phyloP scores from a whole-genome alignment of 129 eudicot species.

The Lactuca sativa region DNA sequence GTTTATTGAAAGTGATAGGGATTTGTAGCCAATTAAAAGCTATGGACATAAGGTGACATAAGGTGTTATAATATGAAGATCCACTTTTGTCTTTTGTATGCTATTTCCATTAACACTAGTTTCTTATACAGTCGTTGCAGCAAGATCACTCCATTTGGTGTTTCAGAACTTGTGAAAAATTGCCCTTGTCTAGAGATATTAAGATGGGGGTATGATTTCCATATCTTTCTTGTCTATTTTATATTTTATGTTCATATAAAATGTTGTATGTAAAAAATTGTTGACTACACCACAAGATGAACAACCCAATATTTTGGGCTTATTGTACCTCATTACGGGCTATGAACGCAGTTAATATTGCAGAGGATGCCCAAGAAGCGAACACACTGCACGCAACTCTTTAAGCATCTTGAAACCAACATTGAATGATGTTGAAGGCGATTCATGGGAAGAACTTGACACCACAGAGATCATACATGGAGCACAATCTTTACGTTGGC shows the following conservation, averaged over 20 bases:
- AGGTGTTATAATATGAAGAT: neutral
- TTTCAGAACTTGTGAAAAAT: constrained; percentile 59
- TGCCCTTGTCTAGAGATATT: constrained; percentile 72
- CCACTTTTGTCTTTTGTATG: neutral
- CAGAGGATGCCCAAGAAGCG: constrained; percentile 93
- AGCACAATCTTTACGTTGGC: constrained; percentile 84
- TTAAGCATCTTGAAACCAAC: constrained; percentile 63
- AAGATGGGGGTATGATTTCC: constrained; percentile 81
- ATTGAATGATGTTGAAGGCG: constrained; percentile 67
- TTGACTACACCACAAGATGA: neutral
- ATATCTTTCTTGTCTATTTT: constrained; percentile 1
- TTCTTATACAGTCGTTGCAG: constrained; percentile 66
- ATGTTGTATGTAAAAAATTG: neutral
- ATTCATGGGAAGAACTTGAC: constrained; percentile 97
- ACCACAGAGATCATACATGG: constrained; percentile 63
- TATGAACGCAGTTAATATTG: constrained; percentile 67
- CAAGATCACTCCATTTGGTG: constrained; percentile 66
- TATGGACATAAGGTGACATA: constrained; percentile 67
- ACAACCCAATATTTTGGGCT: constrained; percentile 42
- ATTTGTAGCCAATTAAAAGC: constrained; percentile 58
- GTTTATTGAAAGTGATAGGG: constrained; percentile 59
- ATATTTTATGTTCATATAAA: neutral
- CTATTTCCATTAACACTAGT: constrained; percentile 7
- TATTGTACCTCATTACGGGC: constrained; percentile 45
- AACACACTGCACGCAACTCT: constrained; percentile 62